Evolutionary conservation across 352 stramenopile genomes (phyloP), one percentile per base, ranked within the genome.

Genomic region (Globisporangium emineosum): DNA sequence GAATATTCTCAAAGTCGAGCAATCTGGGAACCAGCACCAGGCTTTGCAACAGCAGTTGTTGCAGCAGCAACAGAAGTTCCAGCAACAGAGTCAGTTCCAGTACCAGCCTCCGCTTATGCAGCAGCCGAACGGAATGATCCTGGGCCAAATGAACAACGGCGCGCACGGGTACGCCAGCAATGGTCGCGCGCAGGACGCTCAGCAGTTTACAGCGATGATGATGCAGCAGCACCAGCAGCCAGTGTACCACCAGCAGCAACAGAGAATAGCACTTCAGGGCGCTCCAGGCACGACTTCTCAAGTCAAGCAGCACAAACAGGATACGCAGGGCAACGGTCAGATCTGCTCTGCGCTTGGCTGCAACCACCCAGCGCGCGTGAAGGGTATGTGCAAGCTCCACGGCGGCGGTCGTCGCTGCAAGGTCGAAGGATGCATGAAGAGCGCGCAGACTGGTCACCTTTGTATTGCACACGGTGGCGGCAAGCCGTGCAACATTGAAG

Each of bases 381-480:
- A 93, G 66, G 86, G 86, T 29, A 93, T 95, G 86, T 95, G 86
- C 75, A 95, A 95, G 66, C 62, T 91, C 9, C 86, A 95, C 56
- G 86, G 86, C 19, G 86, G 86, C 19, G 86, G 86, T 0, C 75
- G 84, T 21, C 77, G 86, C 15, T 95, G 86, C 78, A 95, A 93
- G 66, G 84, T 93, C 32, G 86, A 95, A 47, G 86, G 86, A 27
- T 95, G 86, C 67, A 95, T 93, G 86, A 93, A 93, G 70, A 92
- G 81, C 64, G 83, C 84, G 27, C 86, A 95, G 65, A 94, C 83
- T 17, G 86, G 86, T 23, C 83, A 93, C 55, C 63, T 96, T 49
- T 96, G 87, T 60, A 96, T 94, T 62, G 82, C 83, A 5, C 87
- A 96, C 65, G 87, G 87, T 61, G 87, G 87, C 19, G 87, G 87